Conservation (phyloP, 306 rosid species). For the Cercis canadensis region DNA sequence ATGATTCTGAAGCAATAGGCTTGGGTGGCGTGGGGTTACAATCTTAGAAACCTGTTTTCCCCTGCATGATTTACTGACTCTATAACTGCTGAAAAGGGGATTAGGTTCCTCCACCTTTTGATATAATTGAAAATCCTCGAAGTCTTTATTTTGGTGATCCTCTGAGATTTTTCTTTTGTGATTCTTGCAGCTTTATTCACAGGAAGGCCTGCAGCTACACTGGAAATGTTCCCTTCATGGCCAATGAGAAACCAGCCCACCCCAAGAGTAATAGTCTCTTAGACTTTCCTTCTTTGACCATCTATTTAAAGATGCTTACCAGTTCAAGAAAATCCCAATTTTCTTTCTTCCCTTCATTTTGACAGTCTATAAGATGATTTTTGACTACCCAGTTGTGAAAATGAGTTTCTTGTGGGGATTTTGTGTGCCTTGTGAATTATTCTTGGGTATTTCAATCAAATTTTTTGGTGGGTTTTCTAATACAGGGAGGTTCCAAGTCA, state of each 20-base stretch:
- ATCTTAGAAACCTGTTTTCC: constrained; percentile 59
- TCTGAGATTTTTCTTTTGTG: constrained; percentile 60
- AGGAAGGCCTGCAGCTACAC: constrained; percentile 92
- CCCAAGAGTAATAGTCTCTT: constrained; percentile 54
- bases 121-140: constrained; percentile 27
- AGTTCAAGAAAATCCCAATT: constrained; percentile 22
- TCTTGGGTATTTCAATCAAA: constrained; percentile 28
- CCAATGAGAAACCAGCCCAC: constrained; percentile 89
- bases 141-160: constrained; percentile 54
- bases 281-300: constrained; percentile 54
- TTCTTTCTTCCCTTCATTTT: background rate
- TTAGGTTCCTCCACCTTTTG: constrained; percentile 54
- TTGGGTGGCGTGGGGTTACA: constrained; percentile 67
- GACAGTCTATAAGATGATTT: constrained; percentile 6
- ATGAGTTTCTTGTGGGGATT: constrained; percentile 16
- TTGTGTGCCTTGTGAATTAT: background rate
- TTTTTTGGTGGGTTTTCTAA: constrained; percentile 24
- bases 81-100: constrained; percentile 73
- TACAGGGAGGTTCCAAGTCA: constrained; percentile 81
- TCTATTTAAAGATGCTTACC: constrained; percentile 39
- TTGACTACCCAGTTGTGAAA: constrained; percentile 21
- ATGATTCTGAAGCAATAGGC: constrained; percentile 57
- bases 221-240: constrained; percentile 99
- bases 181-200: constrained; percentile 78
- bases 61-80: constrained; percentile 74